Evolutionary conservation across 1,284 basidiomycete genomes (phyloP).

Genomic region (Dichomitus squalens): DNA sequence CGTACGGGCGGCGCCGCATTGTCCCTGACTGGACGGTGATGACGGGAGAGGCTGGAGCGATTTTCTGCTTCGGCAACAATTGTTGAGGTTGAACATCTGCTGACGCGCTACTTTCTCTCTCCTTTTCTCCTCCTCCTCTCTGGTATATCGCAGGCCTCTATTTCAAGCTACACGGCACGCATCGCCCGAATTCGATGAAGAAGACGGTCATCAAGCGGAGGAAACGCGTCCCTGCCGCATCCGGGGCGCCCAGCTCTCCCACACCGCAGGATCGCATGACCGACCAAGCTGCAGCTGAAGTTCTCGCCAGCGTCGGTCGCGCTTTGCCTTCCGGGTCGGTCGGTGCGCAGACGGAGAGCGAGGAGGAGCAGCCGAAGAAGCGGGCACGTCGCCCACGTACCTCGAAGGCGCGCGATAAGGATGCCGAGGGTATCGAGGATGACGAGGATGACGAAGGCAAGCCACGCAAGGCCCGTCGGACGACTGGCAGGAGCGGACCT

Average conservation of each 20-base stretch:
- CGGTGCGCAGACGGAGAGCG: constrained; percentile 55
- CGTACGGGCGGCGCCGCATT: not conserved
- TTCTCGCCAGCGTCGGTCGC: constrained; percentile 77
- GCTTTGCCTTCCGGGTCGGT: constrained; percentile 41
- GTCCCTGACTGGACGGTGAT: constrained; percentile 8
- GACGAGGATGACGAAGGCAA: constrained; percentile 44
- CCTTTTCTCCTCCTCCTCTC: constrained; percentile 13
- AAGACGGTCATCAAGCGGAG: constrained; percentile 98
- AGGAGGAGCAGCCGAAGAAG: constrained; percentile 60
- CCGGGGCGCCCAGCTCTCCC: constrained; percentile 38
- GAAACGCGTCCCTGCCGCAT: constrained; percentile 89
- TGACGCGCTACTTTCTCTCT: constrained; percentile 21
- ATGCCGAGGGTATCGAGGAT: constrained; percentile 37
- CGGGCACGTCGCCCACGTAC: constrained; percentile 46
- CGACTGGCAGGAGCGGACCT: constrained; percentile 2
- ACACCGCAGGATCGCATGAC: constrained; percentile 55
- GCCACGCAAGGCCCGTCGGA: constrained; percentile 16
- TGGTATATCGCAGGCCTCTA: constrained; percentile 73
- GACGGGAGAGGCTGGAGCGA: not conserved
- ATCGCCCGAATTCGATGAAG: constrained; percentile 97
- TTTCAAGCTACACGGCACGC: constrained; percentile 97
- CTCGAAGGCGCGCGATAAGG: constrained; percentile 42
- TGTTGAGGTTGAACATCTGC: constrained; percentile 8
- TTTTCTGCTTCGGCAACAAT: constrained; percentile 5
- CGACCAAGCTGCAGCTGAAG: constrained; percentile 83